Percentiles rank a stretch among this genome's conserved stretches.
Conservation (phyloP, 2,329 filamentous ascomycete species). For the Exutisphaerella laricina region DNA sequence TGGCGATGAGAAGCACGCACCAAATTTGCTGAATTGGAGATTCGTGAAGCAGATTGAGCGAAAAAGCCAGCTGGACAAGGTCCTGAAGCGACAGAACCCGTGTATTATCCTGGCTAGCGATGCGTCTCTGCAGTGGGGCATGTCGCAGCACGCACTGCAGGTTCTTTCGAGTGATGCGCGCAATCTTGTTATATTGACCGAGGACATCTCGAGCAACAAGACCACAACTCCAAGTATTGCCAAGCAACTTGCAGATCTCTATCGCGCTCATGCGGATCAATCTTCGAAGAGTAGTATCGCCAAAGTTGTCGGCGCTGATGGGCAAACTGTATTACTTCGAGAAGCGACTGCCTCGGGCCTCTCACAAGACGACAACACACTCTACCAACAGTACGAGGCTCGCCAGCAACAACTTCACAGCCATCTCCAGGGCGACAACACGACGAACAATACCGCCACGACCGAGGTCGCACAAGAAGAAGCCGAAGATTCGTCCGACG, state of each 20-base stretch:
- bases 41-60: constrained; percentile 78
- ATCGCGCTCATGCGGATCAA: constrained; percentile 29
- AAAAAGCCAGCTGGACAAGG: constrained; percentile 69
- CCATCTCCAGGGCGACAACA: constrained; percentile 65
- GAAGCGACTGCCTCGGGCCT: constrained; percentile 56
- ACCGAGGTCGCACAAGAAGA: constrained; percentile 62
- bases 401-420: constrained; percentile 83
- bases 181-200: constrained; percentile 84
- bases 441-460: constrained; percentile 64
- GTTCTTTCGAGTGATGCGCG: constrained; percentile 67
- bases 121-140: constrained; percentile 87
- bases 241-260: constrained; percentile 65
- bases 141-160: constrained; percentile 74
- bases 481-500: constrained; percentile 77
- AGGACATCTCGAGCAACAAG: constrained; percentile 52
- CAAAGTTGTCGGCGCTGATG: constrained; percentile 44
- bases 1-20: constrained; percentile 45
- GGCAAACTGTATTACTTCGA: constrained; percentile 46
- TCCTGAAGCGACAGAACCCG: constrained; percentile 52
- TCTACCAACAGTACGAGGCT: constrained; percentile 90
- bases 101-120: constrained; percentile 88
- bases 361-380: constrained; percentile 66
- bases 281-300: constrained; percentile 40
- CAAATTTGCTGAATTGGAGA: constrained; percentile 83
- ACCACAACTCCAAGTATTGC: constrained; percentile 54